Base-by-base conservation (phyloP, 768 basidiomycete species). In the Calvatia gigantea region DNA sequence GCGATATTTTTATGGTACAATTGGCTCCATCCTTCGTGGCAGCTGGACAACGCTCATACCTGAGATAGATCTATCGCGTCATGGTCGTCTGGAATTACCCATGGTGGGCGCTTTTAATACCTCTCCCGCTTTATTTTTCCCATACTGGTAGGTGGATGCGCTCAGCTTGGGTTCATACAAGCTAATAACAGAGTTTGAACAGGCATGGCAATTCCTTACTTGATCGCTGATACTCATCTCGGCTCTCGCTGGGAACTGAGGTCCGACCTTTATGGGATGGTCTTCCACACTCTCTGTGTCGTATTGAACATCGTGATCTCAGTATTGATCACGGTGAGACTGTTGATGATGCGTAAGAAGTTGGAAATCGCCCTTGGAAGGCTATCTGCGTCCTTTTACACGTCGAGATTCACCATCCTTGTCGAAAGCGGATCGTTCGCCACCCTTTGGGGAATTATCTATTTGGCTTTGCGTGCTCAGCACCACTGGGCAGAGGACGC, bases 361-460 rank as follows among this genome's bases (percentile, higher is more conserved):
- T 62, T 72, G 19, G 70, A 72, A 52, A 65, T 61, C 9, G 71
- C 72, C 1, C 51, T 71, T 9, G 75, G 73, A 17, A 67, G 62
- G 29, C 62, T 75, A 5, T 66, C 70, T 46, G 72, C 75, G 1
- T 65, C 67, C 4, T 67, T 70, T n/a, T 76, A 76, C 49, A 74
- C 69, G 17, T 73, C 73, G 1, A 35, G 44, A 11, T 61, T 65
- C 23, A 73, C 73, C 2, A 64, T 67, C 29, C 69, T 73, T 37
- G 73, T 75, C n/a, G 75, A 76, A 56, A 72, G 73, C 49, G 73
- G 72, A 12, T 69, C 66, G 6, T 65, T 76, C 29, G 71, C 73
- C 57, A 72, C 75, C 0, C 6, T 73, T 0, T 76, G 75, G 75
- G 54, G 59, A 4, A 52, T 66, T 14, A 57, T 59, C 19, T 68